phyloP scores from a whole-genome alignment of 2,329 filamentous ascomycete species.

The Macrophomina phaseolina region DNA sequence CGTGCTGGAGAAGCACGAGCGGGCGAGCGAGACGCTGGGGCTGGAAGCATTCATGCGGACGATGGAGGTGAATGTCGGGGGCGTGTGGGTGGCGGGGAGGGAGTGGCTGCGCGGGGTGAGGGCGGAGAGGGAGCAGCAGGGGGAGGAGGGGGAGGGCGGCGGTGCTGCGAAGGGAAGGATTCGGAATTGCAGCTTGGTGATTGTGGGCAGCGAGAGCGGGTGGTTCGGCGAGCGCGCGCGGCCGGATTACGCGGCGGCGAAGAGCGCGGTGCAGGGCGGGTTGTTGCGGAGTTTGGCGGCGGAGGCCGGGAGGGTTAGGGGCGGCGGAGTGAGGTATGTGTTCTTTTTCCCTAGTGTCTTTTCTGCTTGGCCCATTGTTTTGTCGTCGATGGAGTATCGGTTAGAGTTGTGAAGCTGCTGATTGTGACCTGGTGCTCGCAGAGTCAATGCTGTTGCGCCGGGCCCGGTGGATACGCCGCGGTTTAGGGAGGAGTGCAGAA shows the following conservation, averaged over 20 bases:
- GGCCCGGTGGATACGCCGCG: constrained; percentile 53
- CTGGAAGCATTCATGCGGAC: constrained; percentile 47
- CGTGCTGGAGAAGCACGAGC: constrained; percentile 43
- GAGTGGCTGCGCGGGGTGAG: constrained; percentile 50
- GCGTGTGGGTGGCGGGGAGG: constrained; percentile 45
- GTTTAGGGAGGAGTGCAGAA: constrained; percentile 49
- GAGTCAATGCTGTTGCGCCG: constrained; percentile 56
- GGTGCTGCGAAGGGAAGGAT: constrained; percentile 39
- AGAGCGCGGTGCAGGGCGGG: constrained; percentile 54
- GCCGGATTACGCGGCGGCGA: constrained; percentile 53
- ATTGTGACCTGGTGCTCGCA: constrained; percentile 2
- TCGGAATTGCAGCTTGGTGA: constrained; percentile 43
- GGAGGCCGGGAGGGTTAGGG: constrained; percentile 48
- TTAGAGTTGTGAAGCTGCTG: neutral
- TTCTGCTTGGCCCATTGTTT: neutral
- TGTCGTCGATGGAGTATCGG: neutral
- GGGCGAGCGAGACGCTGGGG: constrained; percentile 49
- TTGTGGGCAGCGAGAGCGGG: constrained; percentile 55
- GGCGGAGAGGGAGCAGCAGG: constrained; percentile 29
- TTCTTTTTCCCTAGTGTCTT: neutral
- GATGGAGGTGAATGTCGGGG: constrained; percentile 51
- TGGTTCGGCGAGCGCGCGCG: constrained; percentile 51
- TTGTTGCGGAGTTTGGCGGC: constrained; percentile 49
- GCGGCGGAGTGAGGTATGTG: constrained; percentile 33
- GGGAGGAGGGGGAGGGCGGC: neutral